phyloP scores from a whole-genome alignment of 305 asterid species.

The Fraxinus ornus region DNA sequence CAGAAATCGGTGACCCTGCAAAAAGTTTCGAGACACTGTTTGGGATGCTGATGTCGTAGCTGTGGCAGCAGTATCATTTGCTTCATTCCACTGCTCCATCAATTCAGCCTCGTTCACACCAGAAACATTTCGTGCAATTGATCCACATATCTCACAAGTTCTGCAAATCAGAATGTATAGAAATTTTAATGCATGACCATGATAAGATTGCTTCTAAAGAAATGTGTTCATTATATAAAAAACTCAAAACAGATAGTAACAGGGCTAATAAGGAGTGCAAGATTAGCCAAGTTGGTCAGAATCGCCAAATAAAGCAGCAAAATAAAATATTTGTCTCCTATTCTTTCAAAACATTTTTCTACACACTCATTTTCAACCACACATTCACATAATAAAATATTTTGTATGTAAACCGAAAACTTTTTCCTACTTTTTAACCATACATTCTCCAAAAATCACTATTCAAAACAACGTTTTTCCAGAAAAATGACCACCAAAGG shows the following conservation, averaged over 20 bases:
- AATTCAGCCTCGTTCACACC: constrained; percentile 42
- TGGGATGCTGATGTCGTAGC: constrained; percentile 27
- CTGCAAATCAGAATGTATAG: constrained; percentile 31
- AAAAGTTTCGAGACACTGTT: constrained; percentile 46
- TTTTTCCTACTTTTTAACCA: too few species aligned
- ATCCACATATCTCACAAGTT: constrained; percentile 70
- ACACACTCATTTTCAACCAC: too few species aligned
- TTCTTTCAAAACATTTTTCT: too few species aligned
- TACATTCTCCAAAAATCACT: too few species aligned
- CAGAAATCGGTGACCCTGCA: constrained; percentile 73
- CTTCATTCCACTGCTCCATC: constrained; percentile 46
- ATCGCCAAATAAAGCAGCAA: not conserved
- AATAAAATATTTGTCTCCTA: not conserved
- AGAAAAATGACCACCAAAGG: too few species aligned
- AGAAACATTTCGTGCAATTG: constrained; percentile 55
- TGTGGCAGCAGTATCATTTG: constrained; percentile 26
- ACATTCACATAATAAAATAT: too few species aligned
- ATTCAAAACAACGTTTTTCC: too few species aligned
- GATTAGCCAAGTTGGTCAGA: not conserved
- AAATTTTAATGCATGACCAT: not conserved
- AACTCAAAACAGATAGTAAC: not conserved
- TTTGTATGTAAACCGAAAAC: too few species aligned
- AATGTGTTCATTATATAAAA: not conserved
- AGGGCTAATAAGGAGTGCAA: not conserved
- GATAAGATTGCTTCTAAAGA: not conserved